Conservation (phyloP, 192 early-diverging fungal genomes). For the Paraglomus brasilianum region DNA sequence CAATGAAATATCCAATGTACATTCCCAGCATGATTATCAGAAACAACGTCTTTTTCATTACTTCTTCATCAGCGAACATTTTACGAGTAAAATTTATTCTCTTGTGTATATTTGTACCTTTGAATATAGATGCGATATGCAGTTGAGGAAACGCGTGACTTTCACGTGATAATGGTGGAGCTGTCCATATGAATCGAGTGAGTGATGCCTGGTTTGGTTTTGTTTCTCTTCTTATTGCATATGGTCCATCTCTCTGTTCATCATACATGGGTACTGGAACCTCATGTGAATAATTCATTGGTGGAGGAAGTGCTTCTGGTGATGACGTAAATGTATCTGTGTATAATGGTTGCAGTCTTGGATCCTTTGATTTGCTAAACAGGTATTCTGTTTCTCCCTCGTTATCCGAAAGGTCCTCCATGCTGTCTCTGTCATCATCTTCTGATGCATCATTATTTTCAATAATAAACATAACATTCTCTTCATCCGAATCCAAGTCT, state of each 20-base stretch:
- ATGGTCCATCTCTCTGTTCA: neutral
- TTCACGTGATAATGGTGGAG: neutral
- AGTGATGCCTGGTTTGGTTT: neutral
- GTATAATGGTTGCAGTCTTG: too few species aligned
- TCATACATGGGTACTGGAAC: neutral
- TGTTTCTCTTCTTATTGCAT: slow-evolving; percentile 2
- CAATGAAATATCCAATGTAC: slow-evolving; percentile 1
- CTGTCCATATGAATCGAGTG: neutral
- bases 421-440: slow-evolving; percentile 1
- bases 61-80: neutral
- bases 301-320: neutral
- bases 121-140: neutral
- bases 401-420: neutral
- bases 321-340: neutral
- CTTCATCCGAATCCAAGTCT: too few species aligned
- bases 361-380: too few species aligned
- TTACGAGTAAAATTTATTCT: neutral
- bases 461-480: too few species aligned
- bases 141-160: neutral
- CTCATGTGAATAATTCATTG: slow-evolving; percentile 2
- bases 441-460: neutral
- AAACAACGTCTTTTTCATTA: neutral
- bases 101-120: slow-evolving; percentile 1
- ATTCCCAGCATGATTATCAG: slow-evolving; percentile 1
- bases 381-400: neutral